Base-by-base conservation (phyloP, 2,329 filamentous ascomycete species). In the Fusarium sarcochroum region DNA sequence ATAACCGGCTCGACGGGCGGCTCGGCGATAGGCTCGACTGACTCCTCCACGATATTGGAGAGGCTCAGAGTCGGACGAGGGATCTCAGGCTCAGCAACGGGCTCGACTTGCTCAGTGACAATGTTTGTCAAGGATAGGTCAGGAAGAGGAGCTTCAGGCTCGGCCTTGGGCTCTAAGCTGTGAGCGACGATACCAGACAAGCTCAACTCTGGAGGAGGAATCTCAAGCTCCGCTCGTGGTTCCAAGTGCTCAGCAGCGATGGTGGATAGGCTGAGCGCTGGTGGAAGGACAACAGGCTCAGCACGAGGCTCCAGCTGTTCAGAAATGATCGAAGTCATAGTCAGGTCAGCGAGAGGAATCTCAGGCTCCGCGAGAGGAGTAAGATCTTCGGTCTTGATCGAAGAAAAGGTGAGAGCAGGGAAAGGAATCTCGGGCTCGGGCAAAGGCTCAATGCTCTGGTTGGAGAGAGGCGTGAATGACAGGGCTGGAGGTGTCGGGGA, bases 381-480 rank as follows among this genome's bases (percentile, higher is more conserved):
- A 17, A 69, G 47, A 37, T 77, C 71, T 63, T 84, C 78, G 3
- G 75, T 69, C 38, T 80, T 76, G 32, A 85, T 78, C 3, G 60
- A 67, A 0, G 83, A 83, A 18, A 84, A 68, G 44, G 73, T 79
- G 35, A 84, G 73, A 1, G 74, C 68, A 7, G 79, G 76, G 2
- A 73, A 71, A 15, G 78, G 73, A 11, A 47, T 50, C 55, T 77
- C 78, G 4, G 79, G 75, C 55, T 83, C 82, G 5, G 77, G 70
- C 6, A 77, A 51, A 14, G 82, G 82, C 68, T 82, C 79, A 5
- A 85, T 76, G 27, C 75, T 74, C 66, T 84, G 78, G 11, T 77
- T 74, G 15, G 80, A 69, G 44, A 80, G 74, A 20, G 65, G 66
- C 32, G 75, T 80, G 42, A 79, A 74, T 66, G 72, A 79, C 47